A percentile compares a stretch with the other conserved stretches of the same genome.
Conservation (phyloP, 192 early-diverging fungal species). For the Rhizophagus clarus region DNA sequence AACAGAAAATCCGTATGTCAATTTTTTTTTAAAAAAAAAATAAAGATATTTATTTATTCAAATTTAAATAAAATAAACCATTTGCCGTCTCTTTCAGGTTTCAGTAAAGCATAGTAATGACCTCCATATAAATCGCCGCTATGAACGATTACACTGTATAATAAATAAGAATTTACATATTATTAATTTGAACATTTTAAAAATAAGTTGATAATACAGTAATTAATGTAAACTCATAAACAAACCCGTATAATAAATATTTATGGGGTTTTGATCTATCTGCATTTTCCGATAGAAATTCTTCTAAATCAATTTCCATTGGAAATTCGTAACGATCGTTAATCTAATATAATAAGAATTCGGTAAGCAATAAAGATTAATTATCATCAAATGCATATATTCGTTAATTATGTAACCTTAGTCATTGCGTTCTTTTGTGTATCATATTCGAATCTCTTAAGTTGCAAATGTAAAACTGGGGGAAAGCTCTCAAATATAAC, state of each 20-base stretch:
- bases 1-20: too few relatives aligned
- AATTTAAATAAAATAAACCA: slow-evolving; percentile 55
- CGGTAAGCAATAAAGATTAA: not conserved
- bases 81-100: slow-evolving; percentile 73
- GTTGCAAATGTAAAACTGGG: slow-evolving; percentile 92
- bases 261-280: slow-evolving; percentile 65
- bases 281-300: slow-evolving; percentile 73
- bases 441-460: slow-evolving; percentile 99
- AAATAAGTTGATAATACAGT: not conserved
- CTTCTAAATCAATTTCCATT: slow-evolving; percentile 78
- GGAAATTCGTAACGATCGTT: slow-evolving; percentile 97
- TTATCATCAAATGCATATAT: not conserved
- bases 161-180: not conserved
- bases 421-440: slow-evolving; percentile 86
- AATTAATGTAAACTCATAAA: not conserved
- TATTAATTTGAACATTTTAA: not conserved
- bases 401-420: slow-evolving; percentile 56
- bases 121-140: slow-evolving; percentile 92
- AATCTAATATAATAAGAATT: slow-evolving; percentile 48
- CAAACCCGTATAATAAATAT: slow-evolving; percentile 87
- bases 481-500: slow-evolving; percentile 93
- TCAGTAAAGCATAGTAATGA: slow-evolving; percentile 92
- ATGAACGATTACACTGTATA: slow-evolving; percentile 86
- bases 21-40: too few relatives aligned
- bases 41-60: too few relatives aligned